These are phyloP conservation scores for Hemerocallis citrina DNA, from an alignment of 106 monocot genomes.

Conservation along the genomic window DNA sequence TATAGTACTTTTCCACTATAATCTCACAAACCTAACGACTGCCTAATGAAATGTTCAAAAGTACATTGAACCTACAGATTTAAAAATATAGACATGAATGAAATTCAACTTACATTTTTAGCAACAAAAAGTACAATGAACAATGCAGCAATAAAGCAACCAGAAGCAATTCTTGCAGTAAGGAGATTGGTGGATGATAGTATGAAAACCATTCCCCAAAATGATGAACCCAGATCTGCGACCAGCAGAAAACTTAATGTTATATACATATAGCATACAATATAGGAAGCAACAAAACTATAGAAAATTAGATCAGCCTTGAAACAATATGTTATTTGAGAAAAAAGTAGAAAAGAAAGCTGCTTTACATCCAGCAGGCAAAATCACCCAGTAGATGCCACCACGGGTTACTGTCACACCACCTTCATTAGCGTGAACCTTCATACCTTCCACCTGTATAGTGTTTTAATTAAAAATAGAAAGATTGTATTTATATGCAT, in stretches of 20 bases:
- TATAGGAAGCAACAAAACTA: too few species aligned
- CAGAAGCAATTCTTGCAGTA: slow-evolving; percentile 54
- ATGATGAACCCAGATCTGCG: slow-evolving; percentile 96
- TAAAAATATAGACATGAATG: neutral
- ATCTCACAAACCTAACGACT: too few species aligned
- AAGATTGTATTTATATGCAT: neutral
- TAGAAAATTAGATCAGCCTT: neutral
- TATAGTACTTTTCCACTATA: too few species aligned
- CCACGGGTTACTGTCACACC: slow-evolving; percentile 79
- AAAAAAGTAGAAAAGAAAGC: slow-evolving; percentile 6
- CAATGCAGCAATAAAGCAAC: slow-evolving; percentile 79
- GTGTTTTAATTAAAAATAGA: neutral
- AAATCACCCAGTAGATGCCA: slow-evolving; percentile 92
- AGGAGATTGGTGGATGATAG: slow-evolving; percentile 53
- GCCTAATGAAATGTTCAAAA: slow-evolving; percentile 4
- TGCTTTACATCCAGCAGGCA: slow-evolving; percentile 95
- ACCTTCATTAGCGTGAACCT: slow-evolving; percentile 89
- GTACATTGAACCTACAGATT: slow-evolving; percentile 25
- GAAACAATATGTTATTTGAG: neutral
- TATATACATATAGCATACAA: too few species aligned
- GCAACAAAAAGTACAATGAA: slow-evolving; percentile 86
- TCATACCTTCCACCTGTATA: slow-evolving; percentile 83
- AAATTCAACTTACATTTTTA: slow-evolving; percentile 58
- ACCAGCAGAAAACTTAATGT: too few species aligned
- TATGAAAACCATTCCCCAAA: slow-evolving; percentile 97